Conservation (phyloP, 306 rosid genomes). For the Malus sieversii region DNA sequence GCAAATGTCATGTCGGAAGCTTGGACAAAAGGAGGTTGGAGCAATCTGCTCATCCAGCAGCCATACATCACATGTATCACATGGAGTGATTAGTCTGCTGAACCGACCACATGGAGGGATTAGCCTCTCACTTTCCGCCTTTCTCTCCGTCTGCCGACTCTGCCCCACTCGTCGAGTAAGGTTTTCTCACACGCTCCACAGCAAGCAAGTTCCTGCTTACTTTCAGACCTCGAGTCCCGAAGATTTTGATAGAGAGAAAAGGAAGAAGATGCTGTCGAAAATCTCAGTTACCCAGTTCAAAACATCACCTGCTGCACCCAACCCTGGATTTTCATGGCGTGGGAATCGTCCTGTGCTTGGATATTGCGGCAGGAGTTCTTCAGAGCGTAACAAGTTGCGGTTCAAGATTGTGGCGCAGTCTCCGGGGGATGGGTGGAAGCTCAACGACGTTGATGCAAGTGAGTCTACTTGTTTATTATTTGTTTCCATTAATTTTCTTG, state of each 20-base stretch:
- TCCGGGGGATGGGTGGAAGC: conserved; percentile 66
- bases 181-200: background rate
- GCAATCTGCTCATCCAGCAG: background rate
- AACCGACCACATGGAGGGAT: background rate
- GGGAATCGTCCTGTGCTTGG: conserved; percentile 21
- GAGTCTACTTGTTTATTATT: background rate
- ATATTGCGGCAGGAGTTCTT: conserved; percentile 19
- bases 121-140: background rate
- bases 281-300: conserved; percentile 37
- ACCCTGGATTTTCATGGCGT: conserved; percentile 24
- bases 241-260: background rate
- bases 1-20: background rate
- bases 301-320: conserved; percentile 25
- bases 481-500: background rate
- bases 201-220: background rate
- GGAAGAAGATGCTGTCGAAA: conserved; percentile 37
- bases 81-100: background rate
- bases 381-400: conserved; percentile 34
- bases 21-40: background rate
- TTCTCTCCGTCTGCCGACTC: background rate
- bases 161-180: background rate
- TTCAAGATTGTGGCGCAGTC: conserved; percentile 51
- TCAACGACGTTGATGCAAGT: conserved; percentile 56
- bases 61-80: background rate
- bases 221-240: conserved; percentile 20